Percentiles rank a stretch among this genome's conserved stretches.
Conservation (phyloP, 2,329 filamentous ascomycete species). For the Exophiala sp. region DNA sequence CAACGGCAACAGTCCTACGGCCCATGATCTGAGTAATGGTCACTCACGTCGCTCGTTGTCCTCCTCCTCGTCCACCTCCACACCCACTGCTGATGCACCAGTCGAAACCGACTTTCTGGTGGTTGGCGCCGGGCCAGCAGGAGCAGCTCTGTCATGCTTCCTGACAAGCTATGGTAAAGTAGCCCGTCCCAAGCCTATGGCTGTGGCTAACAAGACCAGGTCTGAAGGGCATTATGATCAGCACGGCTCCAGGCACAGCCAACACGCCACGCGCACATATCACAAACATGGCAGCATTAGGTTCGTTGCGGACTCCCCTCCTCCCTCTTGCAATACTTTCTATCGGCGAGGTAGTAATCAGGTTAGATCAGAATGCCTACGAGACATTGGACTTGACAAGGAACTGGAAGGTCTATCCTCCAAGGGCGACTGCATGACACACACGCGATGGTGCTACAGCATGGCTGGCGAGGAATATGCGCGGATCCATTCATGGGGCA, state of each 20-base stretch:
- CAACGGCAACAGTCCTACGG: background rate
- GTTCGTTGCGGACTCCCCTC: conserved; percentile 5
- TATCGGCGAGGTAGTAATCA: background rate
- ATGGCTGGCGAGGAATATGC: conserved; percentile 43
- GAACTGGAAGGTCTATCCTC: conserved; percentile 32
- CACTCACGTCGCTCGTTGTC: background rate
- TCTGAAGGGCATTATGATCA: conserved; percentile 18
- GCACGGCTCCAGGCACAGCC: conserved; percentile 12
- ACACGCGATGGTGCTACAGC: conserved; percentile 41
- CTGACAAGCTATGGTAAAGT: conserved; percentile 40
- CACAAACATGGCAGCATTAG: conserved; percentile 14
- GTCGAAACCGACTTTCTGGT: conserved; percentile 5
- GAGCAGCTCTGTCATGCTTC: conserved; percentile 36
- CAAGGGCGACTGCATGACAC: conserved; percentile 34
- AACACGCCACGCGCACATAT: conserved; percentile 15
- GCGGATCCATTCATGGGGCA: conserved; percentile 40
- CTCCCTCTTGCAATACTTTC: background rate
- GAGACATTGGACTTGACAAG: background rate
- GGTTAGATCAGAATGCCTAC: background rate
- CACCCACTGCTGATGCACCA: too few species aligned
- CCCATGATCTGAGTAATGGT: background rate
- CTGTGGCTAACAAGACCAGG: conserved; percentile 4
- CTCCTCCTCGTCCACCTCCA: too few species aligned
- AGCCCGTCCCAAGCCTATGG: background rate
- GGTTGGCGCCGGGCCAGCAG: conserved; percentile 49